Conservation (phyloP, 805 yeast species). For the Vanderwaltozyma yarrowii region DNA sequence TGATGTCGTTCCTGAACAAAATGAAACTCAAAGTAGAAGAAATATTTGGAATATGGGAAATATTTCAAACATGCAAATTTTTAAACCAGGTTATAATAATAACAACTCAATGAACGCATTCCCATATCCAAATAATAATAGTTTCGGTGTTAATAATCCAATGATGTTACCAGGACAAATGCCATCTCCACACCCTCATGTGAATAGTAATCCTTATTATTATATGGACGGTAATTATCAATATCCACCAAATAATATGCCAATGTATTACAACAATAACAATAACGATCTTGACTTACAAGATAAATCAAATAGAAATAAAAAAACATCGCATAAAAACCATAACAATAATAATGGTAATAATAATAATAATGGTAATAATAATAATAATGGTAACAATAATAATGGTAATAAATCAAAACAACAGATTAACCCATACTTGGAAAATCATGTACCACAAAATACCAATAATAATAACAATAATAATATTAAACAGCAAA, state of each 20-base stretch:
- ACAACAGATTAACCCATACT: conserved; percentile 17
- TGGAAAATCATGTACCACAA: conserved; percentile 6
- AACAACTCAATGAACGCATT: conserved; percentile 2
- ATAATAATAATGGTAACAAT: conserved; percentile 3
- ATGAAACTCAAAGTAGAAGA: conserved; percentile 2
- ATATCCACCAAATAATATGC: conserved; percentile 1
- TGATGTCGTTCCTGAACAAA: background rate
- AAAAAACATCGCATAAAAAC: conserved; percentile 1
- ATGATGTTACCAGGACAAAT: conserved; percentile 1
- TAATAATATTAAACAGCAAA: background rate
- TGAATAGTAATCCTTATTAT: conserved; percentile 3
- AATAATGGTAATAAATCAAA: conserved; percentile 3
- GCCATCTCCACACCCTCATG: background rate
- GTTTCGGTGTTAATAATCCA: background rate
- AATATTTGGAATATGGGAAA: conserved; percentile 23
- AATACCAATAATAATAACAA: background rate
- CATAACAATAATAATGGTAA: conserved; percentile 1
- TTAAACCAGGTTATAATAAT: conserved; percentile 13
- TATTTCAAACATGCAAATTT: conserved; percentile 20
- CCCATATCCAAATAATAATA: background rate
- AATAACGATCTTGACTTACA: background rate
- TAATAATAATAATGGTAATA: conserved; percentile 3
- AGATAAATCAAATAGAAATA: conserved; percentile 4
- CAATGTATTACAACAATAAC: conserved; percentile 1
- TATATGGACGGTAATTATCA: conserved; percentile 2